Percentiles rank a stretch among this genome's conserved stretches.
These are phyloP conservation scores for Mucor velutinosus DNA, from an alignment of 371 early-diverging fungal genomes.

Conservation along the genomic window DNA sequence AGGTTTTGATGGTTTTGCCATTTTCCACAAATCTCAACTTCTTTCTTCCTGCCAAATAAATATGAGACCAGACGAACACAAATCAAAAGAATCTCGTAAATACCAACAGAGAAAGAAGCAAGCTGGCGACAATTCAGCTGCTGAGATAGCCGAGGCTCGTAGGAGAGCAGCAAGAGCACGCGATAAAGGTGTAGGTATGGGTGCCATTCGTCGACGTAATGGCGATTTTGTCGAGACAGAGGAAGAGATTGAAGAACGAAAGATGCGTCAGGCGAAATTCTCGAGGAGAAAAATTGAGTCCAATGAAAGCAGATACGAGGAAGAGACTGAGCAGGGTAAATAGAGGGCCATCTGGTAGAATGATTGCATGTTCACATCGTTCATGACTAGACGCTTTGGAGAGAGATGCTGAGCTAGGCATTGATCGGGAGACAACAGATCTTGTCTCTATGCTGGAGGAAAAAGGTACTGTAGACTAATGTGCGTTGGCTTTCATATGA, in stretches of 20 bases:
- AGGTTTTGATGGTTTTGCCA: no score
- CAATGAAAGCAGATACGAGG: constrained; percentile 43
- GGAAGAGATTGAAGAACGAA: constrained; percentile 20
- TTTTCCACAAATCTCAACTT: neutral
- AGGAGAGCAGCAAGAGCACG: constrained; percentile 32
- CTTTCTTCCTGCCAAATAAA: constrained; percentile 2
- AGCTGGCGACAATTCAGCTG: constrained; percentile 43
- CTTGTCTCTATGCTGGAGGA: constrained; percentile 45
- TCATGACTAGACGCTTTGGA: constrained; percentile 27
- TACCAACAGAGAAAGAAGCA: constrained; percentile 46
- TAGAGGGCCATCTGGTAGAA: neutral
- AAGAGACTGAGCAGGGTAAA: constrained; percentile 38
- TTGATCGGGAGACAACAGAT: constrained; percentile 53
- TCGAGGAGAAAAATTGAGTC: constrained; percentile 36
- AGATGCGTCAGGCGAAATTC: constrained; percentile 27
- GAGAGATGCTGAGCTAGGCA: constrained; percentile 50
- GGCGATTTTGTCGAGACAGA: constrained; percentile 32
- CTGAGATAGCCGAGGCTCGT: constrained; percentile 40
- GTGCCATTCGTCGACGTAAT: constrained; percentile 47
- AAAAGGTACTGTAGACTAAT: constrained; percentile 19
- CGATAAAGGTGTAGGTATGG: constrained; percentile 37
- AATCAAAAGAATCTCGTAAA: constrained; percentile 46
- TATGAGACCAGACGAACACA: constrained; percentile 56
- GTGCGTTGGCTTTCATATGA: neutral
- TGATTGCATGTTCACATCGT: neutral